A percentile compares a stretch with the other conserved stretches of the same genome.
These are phyloP conservation scores for Veloporphyrellus conicus DNA, from an alignment of 1,284 basidiomycete genomes.

Conservation along the genomic window DNA sequence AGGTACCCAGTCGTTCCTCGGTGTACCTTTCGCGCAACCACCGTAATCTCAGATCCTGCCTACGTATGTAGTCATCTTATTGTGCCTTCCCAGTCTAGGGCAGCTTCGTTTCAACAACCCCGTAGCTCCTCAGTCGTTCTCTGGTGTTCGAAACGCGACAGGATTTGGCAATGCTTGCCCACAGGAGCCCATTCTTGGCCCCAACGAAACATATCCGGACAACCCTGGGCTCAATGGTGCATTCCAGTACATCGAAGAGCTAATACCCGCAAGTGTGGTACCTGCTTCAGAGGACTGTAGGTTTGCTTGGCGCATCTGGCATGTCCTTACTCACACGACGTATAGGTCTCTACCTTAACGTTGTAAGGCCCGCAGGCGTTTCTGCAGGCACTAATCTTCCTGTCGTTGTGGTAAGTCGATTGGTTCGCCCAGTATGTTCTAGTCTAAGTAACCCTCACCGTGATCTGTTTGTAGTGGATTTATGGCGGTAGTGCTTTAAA, in stretches of 20 bases:
- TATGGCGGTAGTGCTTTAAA: conserved; percentile 12
- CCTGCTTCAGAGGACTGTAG: conserved; percentile 14
- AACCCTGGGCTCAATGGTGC: too few relatives aligned
- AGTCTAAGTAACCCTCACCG: neutral
- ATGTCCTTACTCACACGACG: neutral
- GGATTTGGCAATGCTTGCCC: conserved; percentile 25
- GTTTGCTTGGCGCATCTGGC: neutral
- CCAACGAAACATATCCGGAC: neutral
- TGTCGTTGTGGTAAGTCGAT: conserved; percentile 17
- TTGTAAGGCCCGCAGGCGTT: conserved; percentile 15
- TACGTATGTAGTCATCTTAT: neutral
- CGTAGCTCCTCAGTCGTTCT: conserved; percentile 5
- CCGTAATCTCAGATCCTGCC: conserved; percentile 6
- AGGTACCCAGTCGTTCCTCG: conserved; percentile 19
- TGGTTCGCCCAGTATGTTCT: too few relatives aligned
- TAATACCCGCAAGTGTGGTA: too few relatives aligned
- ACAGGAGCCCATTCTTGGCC: conserved; percentile 14
- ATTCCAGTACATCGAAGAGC: too few relatives aligned
- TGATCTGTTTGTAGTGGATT: conserved; percentile 12
- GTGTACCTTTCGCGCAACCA: conserved; percentile 21
- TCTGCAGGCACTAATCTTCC: conserved; percentile 11
- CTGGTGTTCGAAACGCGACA: conserved; percentile 13
- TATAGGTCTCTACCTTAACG: conserved; percentile 19
- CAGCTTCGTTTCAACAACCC: conserved; percentile 19
- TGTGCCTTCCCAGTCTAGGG: conserved; percentile 6